A percentile compares a stretch with the other conserved stretches of the same genome.
phyloP scores from a whole-genome alignment of 305 asterid species.

The Ilex paraguariensis region DNA sequence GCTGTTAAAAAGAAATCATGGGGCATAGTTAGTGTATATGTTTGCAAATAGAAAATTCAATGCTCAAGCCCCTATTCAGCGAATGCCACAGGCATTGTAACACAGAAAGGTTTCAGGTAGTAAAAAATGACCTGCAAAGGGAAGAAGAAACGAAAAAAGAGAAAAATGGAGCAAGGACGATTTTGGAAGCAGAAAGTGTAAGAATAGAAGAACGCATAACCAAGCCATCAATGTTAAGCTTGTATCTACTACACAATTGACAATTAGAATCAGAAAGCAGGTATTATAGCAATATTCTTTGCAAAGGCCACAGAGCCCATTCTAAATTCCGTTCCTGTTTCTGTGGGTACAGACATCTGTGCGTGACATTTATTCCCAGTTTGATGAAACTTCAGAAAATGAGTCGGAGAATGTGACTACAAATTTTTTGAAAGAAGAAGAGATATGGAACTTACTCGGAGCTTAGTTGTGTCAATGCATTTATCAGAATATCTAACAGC shows the following conservation, averaged over 20 bases:
- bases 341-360: background rate
- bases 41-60: background rate
- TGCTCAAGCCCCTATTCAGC: background rate
- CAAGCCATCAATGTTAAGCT: no score
- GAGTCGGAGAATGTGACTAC: background rate
- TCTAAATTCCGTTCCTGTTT: background rate
- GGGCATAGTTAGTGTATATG: background rate
- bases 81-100: no score
- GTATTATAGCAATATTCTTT: no score
- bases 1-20: constrained; percentile 36
- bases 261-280: no score
- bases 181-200: no score
- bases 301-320: no score
- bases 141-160: no score
- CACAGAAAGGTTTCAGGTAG: no score
- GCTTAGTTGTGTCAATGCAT: constrained; percentile 84
- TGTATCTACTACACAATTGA: no score
- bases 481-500: constrained; percentile 76
- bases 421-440: constrained; percentile 2
- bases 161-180: no score
- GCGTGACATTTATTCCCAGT: background rate
- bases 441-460: constrained; percentile 58
- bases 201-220: no score
- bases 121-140: no score
- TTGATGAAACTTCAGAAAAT: background rate